phyloP scores from a whole-genome alignment of 2,329 filamentous ascomycete genomes.

The Raffaelea arxii region DNA sequence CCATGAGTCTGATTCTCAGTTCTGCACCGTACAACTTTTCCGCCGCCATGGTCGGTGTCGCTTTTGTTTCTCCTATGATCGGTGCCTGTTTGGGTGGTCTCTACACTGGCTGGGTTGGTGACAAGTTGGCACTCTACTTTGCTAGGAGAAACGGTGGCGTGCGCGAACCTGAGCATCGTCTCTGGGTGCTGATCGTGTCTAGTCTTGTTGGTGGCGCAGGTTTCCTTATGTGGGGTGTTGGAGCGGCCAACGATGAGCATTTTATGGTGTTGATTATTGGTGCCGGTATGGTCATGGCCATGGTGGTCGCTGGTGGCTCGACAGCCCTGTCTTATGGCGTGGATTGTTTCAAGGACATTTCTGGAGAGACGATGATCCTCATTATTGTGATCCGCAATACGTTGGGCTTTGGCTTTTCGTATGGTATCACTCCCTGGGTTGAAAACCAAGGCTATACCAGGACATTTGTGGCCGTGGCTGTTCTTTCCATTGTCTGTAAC shows the following conservation, averaged over 20 bases:
- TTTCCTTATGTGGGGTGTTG: conserved; percentile 37
- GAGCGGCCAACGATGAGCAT: background rate
- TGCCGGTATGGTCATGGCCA: conserved; percentile 25
- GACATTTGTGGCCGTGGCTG: conserved; percentile 16
- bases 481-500: conserved; percentile 11
- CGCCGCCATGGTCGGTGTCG: conserved; percentile 11
- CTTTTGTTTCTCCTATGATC: conserved; percentile 13
- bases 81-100: conserved; percentile 12
- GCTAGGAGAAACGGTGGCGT: conserved; percentile 33
- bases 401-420: conserved; percentile 10
- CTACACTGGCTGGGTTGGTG: conserved; percentile 15
- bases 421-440: conserved; percentile 17
- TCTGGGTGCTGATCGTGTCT: conserved; percentile 32
- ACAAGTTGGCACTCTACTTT: conserved; percentile 28
- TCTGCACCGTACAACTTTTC: conserved; percentile 12
- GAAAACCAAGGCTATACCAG: conserved; percentile 15
- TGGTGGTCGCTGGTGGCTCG: conserved; percentile 38
- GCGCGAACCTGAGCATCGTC: conserved; percentile 36
- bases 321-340: conserved; percentile 51
- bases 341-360: conserved; percentile 54
- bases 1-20: conserved; percentile 11
- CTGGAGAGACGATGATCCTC: conserved; percentile 26
- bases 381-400: conserved; percentile 10
- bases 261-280: conserved; percentile 28
- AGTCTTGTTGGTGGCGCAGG: conserved; percentile 33